phyloP scores from a whole-genome alignment of 1,284 basidiomycete genomes.

The Spongiforma sp. region DNA sequence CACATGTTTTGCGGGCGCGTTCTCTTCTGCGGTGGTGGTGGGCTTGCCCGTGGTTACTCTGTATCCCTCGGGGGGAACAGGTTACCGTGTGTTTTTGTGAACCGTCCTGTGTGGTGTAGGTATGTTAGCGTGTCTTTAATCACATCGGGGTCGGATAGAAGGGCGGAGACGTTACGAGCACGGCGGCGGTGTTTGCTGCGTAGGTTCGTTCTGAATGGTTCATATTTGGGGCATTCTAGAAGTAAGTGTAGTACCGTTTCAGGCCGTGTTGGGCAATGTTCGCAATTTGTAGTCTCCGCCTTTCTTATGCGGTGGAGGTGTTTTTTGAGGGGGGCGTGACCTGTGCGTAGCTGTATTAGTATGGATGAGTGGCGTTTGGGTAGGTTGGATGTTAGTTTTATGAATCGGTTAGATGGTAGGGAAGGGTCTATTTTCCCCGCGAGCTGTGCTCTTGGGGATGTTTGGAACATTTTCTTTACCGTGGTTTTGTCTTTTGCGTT shows the following conservation, averaged over 20 bases:
- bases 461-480: background rate
- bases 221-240: background rate
- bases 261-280: background rate
- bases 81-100: no score
- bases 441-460: background rate
- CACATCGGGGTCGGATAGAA: no score
- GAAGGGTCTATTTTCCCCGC: background rate
- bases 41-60: no score
- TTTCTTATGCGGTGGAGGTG: background rate
- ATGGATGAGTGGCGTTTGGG: background rate
- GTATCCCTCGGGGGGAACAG: no score
- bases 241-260: background rate
- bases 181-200: no score
- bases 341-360: background rate
- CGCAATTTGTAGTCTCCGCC: background rate
- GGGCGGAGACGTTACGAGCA: no score
- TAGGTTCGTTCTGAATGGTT: no score
- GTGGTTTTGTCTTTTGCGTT: background rate
- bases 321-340: background rate
- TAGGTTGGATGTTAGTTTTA: background rate
- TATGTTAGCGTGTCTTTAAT: no score
- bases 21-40: no score
- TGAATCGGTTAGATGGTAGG: background rate
- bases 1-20: no score
- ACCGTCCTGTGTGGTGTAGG: no score